These are phyloP conservation scores for Phytophthora syringae DNA, from an alignment of 352 stramenopile genomes.

Conservation along the genomic window DNA sequence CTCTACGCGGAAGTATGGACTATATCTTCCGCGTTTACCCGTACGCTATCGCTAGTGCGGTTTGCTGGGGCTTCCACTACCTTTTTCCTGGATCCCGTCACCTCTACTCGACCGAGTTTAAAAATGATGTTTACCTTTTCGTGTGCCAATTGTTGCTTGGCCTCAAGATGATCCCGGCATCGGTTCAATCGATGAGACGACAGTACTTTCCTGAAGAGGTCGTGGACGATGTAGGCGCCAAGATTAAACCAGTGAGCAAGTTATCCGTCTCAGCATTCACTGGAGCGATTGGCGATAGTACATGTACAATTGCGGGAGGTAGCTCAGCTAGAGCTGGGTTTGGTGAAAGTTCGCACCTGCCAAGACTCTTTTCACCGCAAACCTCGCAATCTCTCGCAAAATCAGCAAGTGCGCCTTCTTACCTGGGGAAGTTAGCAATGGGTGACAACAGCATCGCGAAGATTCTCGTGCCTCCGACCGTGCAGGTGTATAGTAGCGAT, in stretches of 20 bases:
- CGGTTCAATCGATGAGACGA: conserved; percentile 68
- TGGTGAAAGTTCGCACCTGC: conserved; percentile 25
- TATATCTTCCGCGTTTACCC: conserved; percentile 91
- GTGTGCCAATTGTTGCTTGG: conserved; percentile 77
- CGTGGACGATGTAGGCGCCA: conserved; percentile 55
- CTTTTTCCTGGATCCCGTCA: conserved; percentile 88
- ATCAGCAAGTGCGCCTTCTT: conserved; percentile 57
- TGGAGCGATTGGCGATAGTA: conserved; percentile 13
- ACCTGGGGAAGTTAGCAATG: conserved; percentile 51
- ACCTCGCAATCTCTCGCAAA: conserved; percentile 39
- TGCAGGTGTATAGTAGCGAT: conserved; percentile 8
- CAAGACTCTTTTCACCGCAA: conserved; percentile 40
- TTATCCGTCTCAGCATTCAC: conserved; percentile 15
- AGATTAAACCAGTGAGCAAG: conserved; percentile 44
- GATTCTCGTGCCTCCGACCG: conserved; percentile 41
- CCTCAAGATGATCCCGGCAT: conserved; percentile 67
- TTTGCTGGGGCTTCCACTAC: conserved; percentile 90
- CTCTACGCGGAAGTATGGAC: conserved; percentile 77
- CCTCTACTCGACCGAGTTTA: conserved; percentile 86
- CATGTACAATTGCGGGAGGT: conserved; percentile 1
- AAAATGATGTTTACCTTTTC: conserved; percentile 81
- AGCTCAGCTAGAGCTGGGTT: conserved; percentile 10
- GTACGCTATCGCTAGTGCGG: conserved; percentile 78
- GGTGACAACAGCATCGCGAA: conserved; percentile 69
- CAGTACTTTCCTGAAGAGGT: conserved; percentile 83